A percentile compares a stretch with the other conserved stretches of the same genome.
phyloP scores from a whole-genome alignment of 2,329 filamentous ascomycete species.

The Stachybotrys elegans region DNA sequence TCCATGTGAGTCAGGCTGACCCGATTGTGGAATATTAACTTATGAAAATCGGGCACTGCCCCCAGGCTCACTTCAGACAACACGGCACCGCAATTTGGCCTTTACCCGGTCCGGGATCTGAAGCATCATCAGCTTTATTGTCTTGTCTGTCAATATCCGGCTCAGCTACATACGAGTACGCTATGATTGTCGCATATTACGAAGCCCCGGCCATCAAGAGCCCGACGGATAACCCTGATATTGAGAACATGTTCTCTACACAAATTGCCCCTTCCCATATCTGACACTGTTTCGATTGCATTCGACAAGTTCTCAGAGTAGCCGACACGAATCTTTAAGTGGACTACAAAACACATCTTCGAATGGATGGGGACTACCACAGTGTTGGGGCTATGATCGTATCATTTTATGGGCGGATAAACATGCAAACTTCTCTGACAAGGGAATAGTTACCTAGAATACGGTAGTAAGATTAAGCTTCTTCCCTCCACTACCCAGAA shows the following conservation, averaged over 20 bases:
- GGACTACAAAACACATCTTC: neutral
- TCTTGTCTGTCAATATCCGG: neutral
- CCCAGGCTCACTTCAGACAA: neutral
- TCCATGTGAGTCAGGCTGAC: neutral
- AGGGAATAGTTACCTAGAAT: neutral
- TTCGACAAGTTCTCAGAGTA: neutral
- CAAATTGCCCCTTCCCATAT: neutral
- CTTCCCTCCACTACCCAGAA: neutral
- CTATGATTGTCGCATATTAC: neutral
- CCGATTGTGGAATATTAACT: neutral
- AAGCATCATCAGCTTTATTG: neutral
- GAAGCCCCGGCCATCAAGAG: neutral
- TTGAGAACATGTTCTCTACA: neutral
- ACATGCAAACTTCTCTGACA: neutral
- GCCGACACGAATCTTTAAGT: slow-evolving; percentile 3
- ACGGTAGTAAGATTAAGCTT: neutral
- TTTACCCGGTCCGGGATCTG: neutral
- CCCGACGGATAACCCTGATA: neutral
- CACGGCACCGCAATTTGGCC: neutral
- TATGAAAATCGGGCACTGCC: neutral
- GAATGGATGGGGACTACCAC: neutral
- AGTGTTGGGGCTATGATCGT: neutral
- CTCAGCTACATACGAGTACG: neutral
- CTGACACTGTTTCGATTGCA: slow-evolving; percentile 4
- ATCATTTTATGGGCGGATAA: neutral